Evolutionary conservation across 768 basidiomycete species (phyloP).

Genomic region (Chlorophyllum brunneum): DNA sequence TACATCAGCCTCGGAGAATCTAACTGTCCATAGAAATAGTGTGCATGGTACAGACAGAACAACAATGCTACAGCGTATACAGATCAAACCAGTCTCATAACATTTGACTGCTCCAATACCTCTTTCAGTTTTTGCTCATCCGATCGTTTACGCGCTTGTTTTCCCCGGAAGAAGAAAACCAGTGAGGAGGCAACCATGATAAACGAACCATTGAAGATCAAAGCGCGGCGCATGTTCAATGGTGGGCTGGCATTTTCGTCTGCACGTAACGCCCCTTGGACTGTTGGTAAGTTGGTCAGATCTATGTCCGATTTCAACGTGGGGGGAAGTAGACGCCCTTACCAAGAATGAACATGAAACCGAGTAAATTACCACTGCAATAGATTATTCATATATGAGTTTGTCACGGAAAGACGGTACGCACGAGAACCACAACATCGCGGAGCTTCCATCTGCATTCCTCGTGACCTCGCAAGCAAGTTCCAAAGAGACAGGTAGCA

Average conservation of each 20-base stretch:
- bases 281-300: conserved; percentile 30
- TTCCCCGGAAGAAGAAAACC: conserved; percentile 53
- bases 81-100: not conserved
- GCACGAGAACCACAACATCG: conserved; percentile 72
- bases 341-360: conserved; percentile 64
- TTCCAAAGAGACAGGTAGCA: conserved; percentile 76
- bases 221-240: conserved; percentile 62
- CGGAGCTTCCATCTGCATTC: conserved; percentile 74
- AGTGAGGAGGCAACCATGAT: conserved; percentile 34
- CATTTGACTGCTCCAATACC: not conserved
- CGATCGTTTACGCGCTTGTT: conserved; percentile 56
- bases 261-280: conserved; percentile 65
- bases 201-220: conserved; percentile 63
- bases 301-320: not conserved
- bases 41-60: no score
- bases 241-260: conserved; percentile 60
- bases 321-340: conserved; percentile 15
- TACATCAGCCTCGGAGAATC: no score
- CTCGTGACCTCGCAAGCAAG: conserved; percentile 77
- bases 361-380: conserved; percentile 59
- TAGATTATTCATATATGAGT: not conserved
- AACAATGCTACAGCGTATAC: not conserved
- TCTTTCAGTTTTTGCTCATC: conserved; percentile 49
- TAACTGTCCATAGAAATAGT: no score
- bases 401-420: conserved; percentile 22